phyloP scores from a whole-genome alignment of 768 basidiomycete genomes.

The Hericium alpestre region DNA sequence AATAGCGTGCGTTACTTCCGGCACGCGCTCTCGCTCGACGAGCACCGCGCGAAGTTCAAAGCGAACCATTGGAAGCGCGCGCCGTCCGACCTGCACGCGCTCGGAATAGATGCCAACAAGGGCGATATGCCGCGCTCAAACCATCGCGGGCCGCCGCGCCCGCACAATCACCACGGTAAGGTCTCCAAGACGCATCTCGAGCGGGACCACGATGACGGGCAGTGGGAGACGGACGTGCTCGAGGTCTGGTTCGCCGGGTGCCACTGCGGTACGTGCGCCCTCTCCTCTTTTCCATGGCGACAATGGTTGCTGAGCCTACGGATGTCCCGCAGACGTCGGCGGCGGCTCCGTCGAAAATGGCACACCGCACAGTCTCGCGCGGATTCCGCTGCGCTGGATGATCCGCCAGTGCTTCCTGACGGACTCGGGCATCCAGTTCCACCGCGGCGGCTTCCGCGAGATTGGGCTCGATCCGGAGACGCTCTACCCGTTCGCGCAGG shows the following conservation, averaged over 20 bases:
- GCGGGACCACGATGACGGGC: constrained; percentile 25
- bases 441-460: constrained; percentile 18
- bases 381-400: constrained; percentile 58
- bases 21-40: constrained; percentile 63
- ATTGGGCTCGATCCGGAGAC: constrained; percentile 22
- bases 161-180: constrained; percentile 12
- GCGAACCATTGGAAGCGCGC: constrained; percentile 15
- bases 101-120: constrained; percentile 31
- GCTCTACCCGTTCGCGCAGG: constrained; percentile 17
- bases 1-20: constrained; percentile 54
- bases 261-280: constrained; percentile 45
- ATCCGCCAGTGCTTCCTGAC: constrained; percentile 40
- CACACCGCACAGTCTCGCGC: constrained; percentile 47
- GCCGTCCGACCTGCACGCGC: constrained; percentile 26
- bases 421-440: constrained; percentile 31
- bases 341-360: constrained; percentile 58
- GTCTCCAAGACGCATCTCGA: constrained; percentile 28
- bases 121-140: constrained; percentile 36
- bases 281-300: background rate
- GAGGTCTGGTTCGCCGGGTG: constrained; percentile 79
- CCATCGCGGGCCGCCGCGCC: constrained; percentile 18
- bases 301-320: background rate
- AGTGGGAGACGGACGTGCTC: constrained; percentile 41
- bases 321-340: constrained; percentile 47
- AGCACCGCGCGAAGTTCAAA: constrained; percentile 51